Conservation (phyloP, 163 green algal genomes). For the Prototheca wickerhamii region DNA sequence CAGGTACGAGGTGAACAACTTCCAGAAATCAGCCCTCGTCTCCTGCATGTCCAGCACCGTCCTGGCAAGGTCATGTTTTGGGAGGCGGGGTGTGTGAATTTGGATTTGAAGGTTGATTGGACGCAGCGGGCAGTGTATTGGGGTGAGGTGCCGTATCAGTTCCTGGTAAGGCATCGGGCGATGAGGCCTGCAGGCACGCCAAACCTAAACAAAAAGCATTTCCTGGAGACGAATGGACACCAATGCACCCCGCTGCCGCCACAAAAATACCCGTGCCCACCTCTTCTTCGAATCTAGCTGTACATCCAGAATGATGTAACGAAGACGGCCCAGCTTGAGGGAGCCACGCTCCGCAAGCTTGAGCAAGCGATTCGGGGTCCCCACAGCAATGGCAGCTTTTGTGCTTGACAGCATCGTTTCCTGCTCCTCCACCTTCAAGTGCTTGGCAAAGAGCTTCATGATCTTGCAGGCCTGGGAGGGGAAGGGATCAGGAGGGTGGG, state of each 20-base stretch:
- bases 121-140: too few relatives aligned
- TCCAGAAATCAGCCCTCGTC: slow-evolving; percentile 33
- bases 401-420: slow-evolving; percentile 12
- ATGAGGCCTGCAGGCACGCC: too few relatives aligned
- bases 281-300: slow-evolving; percentile 40
- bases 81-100: not conserved
- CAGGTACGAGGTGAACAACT: slow-evolving; percentile 21
- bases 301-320: slow-evolving; percentile 38
- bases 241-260: not conserved
- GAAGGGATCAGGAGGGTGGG: not conserved
- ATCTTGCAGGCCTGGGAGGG: slow-evolving; percentile 30
- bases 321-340: slow-evolving; percentile 29
- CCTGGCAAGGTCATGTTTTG: slow-evolving; percentile 4
- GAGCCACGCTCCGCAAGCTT: slow-evolving; percentile 29
- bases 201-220: not conserved
- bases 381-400: slow-evolving; percentile 18
- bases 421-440: slow-evolving; percentile 50
- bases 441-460: slow-evolving; percentile 55
- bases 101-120: not conserved
- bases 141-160: too few relatives aligned
- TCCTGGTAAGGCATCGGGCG: too few relatives aligned
- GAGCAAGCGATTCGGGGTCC: slow-evolving; percentile 42
- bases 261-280: slow-evolving; percentile 5
- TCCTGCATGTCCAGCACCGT: slow-evolving; percentile 36
- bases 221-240: not conserved